Base-by-base conservation (phyloP, 2,329 filamentous ascomycete species). In the Colletotrichum nymphaeae region DNA sequence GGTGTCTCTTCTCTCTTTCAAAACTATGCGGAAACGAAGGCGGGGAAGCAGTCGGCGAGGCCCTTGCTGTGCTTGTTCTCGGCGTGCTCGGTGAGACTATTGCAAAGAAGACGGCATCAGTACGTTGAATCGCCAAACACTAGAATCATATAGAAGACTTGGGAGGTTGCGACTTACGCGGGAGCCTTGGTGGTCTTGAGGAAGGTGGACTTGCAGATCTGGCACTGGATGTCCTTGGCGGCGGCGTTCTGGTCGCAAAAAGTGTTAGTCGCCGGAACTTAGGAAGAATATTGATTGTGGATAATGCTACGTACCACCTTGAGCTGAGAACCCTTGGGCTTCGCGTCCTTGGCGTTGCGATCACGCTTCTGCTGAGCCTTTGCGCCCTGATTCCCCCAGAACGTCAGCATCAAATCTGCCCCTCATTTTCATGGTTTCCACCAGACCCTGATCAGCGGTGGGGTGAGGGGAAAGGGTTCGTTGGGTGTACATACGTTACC, bases 141-240 rank as follows among this genome's bases (percentile, higher is more conserved):
- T 14, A 42, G 16, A 42, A 6, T 42, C 37, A 19, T 19, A 7
- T 14, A 42, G 37, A 19, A 19, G 3, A 35, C 9, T 11, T 1
- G 2, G 32, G 9, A 35, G 32, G 32, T 12, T 56, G 52, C 19
- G 46, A 85, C 89, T 77, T 86, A 92, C 90, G 93, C 91, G 78
- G 92, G 92, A 74, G 88, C 90, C 80, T 93, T 92, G 74, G 92
- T 93, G 46, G 93, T 95, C 86, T 93, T 92, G 77, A 95, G 88
- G 86, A 95, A 95, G 35, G 93, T 93, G 78, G 92, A 89, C 84
- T 92, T 93, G 92, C 93, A 95, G 79, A 91, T 87, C 77, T 89
- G 85, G 88, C 93, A 95, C 83, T 94, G 92, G 83, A 95, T 94
- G 80, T 89, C 92, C 86, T 91, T 93, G 73, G 93, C 93, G 77